Base-by-base conservation (phyloP, 305 asterid species). In the Fraxinus xanthoxyloides region DNA sequence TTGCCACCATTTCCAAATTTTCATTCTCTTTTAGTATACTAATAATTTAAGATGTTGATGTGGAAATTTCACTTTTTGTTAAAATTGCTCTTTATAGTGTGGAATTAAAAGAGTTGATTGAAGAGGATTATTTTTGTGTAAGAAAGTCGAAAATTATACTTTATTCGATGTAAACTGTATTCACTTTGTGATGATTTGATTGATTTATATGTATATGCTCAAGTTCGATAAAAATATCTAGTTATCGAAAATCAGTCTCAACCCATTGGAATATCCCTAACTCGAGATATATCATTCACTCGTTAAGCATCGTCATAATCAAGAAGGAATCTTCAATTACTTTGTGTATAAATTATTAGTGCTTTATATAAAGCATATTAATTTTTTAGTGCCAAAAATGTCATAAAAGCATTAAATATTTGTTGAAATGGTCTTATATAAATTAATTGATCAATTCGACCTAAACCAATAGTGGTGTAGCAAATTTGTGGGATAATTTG, bases 31-130 rank as follows among this genome's bases (percentile, higher is more conserved):
- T 15, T 35, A 10, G 30, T 43, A 43, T 2, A 43, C 54, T 43
- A 12, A 65, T 26, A 24, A 65, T 26, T 26, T 10, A 61, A 23
- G 70, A 19, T 7, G 17, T n/a, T 83, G 79, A 65, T 3, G 67
- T 40, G 75, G 75, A 9, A 59, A n/a, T 19, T 59, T 19, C 8
- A 12, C 31, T 61, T 61, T 61, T 61, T 21, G 70, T 21, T 61
- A 61, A 61, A 61, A 5, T 56, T 56, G 7, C 10, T 2, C 67
- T 56, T 56, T 56, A 56, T 10, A 5, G 9, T 56, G 9, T 31
- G 34, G 34, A 31, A 31, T 31, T 84, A 77, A 77, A 77, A 84
- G 80, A 21, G 43, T 24, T 13, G 6, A 51, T 72, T 73, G 59
- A 15, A 48, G 19, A 48, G 0, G 59, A 17, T 48, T 1, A 48